phyloP scores from a whole-genome alignment of 257 asterid species.

The Voacanga thouarsii region DNA sequence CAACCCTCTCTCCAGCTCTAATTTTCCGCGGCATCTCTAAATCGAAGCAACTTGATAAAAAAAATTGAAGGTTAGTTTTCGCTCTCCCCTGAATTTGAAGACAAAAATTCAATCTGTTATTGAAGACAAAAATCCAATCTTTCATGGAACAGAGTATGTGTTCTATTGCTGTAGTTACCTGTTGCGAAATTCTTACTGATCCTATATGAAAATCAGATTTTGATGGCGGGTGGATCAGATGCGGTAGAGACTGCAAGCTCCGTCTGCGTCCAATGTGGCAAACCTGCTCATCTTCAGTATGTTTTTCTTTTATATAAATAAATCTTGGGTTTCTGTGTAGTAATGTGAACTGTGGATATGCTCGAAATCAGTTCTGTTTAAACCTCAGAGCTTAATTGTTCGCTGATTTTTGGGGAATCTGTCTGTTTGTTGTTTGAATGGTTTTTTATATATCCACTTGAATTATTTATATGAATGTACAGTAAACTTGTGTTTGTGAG shows the following conservation, averaged over 20 bases:
- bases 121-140: constrained; percentile 9
- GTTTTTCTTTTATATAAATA: constrained; percentile 23
- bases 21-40: neutral
- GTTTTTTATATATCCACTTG: too few species aligned
- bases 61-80: constrained; percentile 16
- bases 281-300: constrained; percentile 84
- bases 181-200: neutral
- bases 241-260: constrained; percentile 40
- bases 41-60: neutral
- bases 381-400: neutral
- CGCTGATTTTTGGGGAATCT: neutral
- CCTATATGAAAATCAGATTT: constrained; percentile 7
- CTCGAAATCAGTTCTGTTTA: neutral
- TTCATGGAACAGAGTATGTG: neutral
- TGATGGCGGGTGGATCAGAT: constrained; percentile 72
- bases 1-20: neutral
- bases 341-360: neutral
- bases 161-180: neutral
- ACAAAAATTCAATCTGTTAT: constrained; percentile 16
- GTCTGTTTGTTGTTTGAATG: neutral
- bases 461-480: neutral
- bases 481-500: neutral
- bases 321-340: neutral
- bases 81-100: neutral
- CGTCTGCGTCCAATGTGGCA: constrained; percentile 81